Evolutionary conservation across 2,329 filamentous ascomycete species (phyloP).

Genomic region (Plenodomus tracheiphilus): DNA sequence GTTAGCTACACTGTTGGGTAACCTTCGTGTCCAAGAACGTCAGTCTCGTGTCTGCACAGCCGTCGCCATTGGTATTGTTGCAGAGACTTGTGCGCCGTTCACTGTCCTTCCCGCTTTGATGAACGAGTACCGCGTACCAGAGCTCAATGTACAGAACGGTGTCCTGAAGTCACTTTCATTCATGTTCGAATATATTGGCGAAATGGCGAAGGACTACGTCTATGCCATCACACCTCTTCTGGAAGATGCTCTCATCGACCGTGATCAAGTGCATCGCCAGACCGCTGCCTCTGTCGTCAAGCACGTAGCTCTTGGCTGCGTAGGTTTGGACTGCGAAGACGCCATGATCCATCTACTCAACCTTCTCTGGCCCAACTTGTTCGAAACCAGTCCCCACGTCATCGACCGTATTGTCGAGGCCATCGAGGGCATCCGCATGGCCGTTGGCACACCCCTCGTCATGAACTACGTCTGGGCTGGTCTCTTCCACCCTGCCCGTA

Average conservation of each 20-base stretch:
- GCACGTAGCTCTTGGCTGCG: slow-evolving; percentile 95
- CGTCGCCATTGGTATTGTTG: slow-evolving; percentile 97
- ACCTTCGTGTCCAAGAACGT: slow-evolving; percentile 93
- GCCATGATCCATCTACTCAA: slow-evolving; percentile 98
- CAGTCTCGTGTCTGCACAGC: slow-evolving; percentile 98
- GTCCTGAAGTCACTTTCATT: slow-evolving; percentile 96
- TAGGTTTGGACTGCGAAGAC: slow-evolving; percentile 95
- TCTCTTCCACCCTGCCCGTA: slow-evolving; percentile 93
- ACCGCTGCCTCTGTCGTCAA: slow-evolving; percentile 97
- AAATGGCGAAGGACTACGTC: slow-evolving; percentile 99
- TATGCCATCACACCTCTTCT: slow-evolving; percentile 95
- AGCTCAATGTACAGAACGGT: slow-evolving; percentile 98
- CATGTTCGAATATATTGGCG: slow-evolving; percentile 98
- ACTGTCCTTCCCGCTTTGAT: slow-evolving; percentile 97
- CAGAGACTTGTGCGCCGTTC: slow-evolving; percentile 97
- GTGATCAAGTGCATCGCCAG: slow-evolving; percentile 96
- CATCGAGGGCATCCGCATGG: slow-evolving; percentile 92
- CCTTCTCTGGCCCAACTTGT: slow-evolving; percentile 92
- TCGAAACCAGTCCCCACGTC: slow-evolving; percentile 96
- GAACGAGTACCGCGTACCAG: slow-evolving; percentile 98
- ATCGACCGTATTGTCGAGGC: slow-evolving; percentile 98
- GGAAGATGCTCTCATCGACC: slow-evolving; percentile 95
- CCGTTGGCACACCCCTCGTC: slow-evolving; percentile 86
- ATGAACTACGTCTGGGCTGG: slow-evolving; percentile 99
- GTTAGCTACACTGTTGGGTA: slow-evolving; percentile 91